phyloP scores from a whole-genome alignment of 768 basidiomycete genomes.

The Termitomyces heimii region DNA sequence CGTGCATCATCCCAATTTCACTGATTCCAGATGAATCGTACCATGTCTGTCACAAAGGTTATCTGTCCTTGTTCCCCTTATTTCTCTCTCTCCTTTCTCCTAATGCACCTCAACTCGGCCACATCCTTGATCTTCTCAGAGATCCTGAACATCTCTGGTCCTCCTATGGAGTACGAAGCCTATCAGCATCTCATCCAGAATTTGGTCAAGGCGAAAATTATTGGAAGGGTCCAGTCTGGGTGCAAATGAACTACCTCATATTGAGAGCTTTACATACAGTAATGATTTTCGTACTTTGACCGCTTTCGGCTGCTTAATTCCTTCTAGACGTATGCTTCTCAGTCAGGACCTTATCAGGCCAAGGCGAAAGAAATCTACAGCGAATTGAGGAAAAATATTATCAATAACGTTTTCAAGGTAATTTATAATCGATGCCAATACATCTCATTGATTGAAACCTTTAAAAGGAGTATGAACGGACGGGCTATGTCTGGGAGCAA shows the following conservation, averaged over 20 bases:
- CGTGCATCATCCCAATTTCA: not conserved
- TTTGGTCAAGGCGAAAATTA: slow-evolving; percentile 95
- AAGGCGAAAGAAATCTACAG: slow-evolving; percentile 75
- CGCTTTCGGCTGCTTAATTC: not conserved
- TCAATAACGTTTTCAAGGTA: slow-evolving; percentile 74
- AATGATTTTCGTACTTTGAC: slow-evolving; percentile 3
- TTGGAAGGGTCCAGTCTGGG: slow-evolving; percentile 96
- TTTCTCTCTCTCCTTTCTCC: slow-evolving; percentile 74
- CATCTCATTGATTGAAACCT: not conserved
- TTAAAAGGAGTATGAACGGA: slow-evolving; percentile 79
- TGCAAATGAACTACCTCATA: slow-evolving; percentile 95
- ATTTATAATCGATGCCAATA: not conserved
- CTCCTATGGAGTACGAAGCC: slow-evolving; percentile 79
- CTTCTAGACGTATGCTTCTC: slow-evolving; percentile 64
- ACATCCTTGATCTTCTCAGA: slow-evolving; percentile 74
- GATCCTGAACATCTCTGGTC: slow-evolving; percentile 92
- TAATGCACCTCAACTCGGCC: slow-evolving; percentile 71
- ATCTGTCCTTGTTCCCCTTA: slow-evolving; percentile 92
- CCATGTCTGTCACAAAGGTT: slow-evolving; percentile 88
- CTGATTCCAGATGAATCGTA: slow-evolving; percentile 73
- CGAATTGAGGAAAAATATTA: slow-evolving; percentile 74
- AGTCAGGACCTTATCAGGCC: slow-evolving; percentile 76
- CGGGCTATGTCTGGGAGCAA: slow-evolving; percentile 97
- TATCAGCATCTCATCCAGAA: slow-evolving; percentile 83
- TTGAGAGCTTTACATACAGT: slow-evolving; percentile 77